phyloP scores from a whole-genome alignment of 495 filamentous ascomycete genomes.

The Amorphotheca resinae region DNA sequence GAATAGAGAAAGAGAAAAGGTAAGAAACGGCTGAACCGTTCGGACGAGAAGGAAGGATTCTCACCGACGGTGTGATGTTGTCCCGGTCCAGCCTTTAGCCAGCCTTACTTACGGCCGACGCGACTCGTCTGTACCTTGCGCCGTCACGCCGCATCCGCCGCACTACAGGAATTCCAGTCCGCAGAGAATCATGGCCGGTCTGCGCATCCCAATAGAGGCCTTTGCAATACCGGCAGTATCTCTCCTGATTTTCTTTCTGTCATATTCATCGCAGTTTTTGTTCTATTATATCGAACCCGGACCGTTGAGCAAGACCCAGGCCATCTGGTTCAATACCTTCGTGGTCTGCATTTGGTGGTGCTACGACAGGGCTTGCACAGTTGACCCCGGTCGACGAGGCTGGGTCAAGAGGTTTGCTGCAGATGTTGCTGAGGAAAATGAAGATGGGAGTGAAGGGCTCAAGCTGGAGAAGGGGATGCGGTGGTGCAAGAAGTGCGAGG shows the following conservation, averaged over 20 bases:
- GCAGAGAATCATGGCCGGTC: neutral
- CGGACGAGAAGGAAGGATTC: too few relatives aligned
- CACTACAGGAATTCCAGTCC: too few relatives aligned
- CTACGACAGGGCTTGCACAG: constrained; percentile 64
- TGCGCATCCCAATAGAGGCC: constrained; percentile 18
- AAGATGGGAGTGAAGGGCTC: constrained; percentile 7
- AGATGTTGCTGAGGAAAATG: constrained; percentile 7
- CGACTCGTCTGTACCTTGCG: too few relatives aligned
- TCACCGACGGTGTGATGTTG: too few relatives aligned
- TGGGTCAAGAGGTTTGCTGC: constrained; percentile 11
- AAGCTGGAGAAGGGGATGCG: constrained; percentile 25
- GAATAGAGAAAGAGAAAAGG: too few relatives aligned
- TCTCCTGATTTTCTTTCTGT: constrained; percentile 60
- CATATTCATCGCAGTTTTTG: constrained; percentile 73
- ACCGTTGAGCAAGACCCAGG: constrained; percentile 47
- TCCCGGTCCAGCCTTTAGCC: too few relatives aligned
- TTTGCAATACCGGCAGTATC: constrained; percentile 59
- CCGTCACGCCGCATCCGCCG: too few relatives aligned
- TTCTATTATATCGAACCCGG: constrained; percentile 63
- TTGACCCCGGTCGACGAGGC: constrained; percentile 53
- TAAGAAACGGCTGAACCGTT: too few relatives aligned
- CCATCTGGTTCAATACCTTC: constrained; percentile 60
- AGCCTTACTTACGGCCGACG: too few relatives aligned
- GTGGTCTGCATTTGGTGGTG: constrained; percentile 64
- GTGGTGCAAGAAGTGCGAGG: constrained; percentile 83